These are phyloP conservation scores for Cucurbita maxima DNA, from an alignment of 306 rosid genomes.

Conservation along the genomic window DNA sequence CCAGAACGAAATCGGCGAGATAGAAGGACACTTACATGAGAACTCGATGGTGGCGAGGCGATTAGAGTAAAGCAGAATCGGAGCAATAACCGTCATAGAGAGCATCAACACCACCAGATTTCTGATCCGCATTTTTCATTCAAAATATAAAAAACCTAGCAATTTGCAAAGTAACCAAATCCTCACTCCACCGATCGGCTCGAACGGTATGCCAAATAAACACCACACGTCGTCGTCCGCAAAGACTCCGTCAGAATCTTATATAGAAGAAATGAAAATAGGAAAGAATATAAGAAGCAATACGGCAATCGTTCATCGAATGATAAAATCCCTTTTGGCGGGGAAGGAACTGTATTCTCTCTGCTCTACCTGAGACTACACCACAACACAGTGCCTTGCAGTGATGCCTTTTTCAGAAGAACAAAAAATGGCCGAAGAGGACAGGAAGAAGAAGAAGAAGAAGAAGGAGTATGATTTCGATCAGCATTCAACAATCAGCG, in stretches of 20 bases:
- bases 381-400: not conserved
- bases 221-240: not conserved
- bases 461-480: not conserved
- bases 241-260: not conserved
- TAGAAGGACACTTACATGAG: constrained; percentile 35
- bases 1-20: not conserved
- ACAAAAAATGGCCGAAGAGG: not conserved
- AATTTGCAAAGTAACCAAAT: not conserved
- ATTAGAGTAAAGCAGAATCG: constrained; percentile 72
- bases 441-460: not conserved
- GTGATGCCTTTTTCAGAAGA: not conserved
- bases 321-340: not conserved
- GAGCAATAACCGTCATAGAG: constrained; percentile 70
- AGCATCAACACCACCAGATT: constrained; percentile 55
- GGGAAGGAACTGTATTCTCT: not conserved
- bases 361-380: not conserved
- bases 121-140: constrained; percentile 44
- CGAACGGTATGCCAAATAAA: not conserved
- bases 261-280: not conserved
- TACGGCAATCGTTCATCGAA: not conserved
- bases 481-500: not conserved
- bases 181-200: not conserved
- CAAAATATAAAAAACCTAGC: not conserved
- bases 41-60: constrained; percentile 51
- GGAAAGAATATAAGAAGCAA: not conserved